These are phyloP conservation scores for Penicillium parvum DNA, from an alignment of 495 filamentous ascomycete species.

Conservation along the genomic window DNA sequence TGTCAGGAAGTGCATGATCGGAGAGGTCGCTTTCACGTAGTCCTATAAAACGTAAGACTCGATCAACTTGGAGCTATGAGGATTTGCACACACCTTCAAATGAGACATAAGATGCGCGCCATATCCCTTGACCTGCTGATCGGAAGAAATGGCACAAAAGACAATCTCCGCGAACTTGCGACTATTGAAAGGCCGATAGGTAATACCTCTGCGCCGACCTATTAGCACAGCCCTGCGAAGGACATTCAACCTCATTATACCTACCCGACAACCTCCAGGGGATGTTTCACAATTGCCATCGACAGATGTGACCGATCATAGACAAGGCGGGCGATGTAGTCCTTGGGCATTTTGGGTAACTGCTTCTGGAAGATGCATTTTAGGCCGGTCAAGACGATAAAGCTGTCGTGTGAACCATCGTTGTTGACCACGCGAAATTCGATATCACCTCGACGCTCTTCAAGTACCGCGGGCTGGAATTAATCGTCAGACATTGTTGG, in stretches of 20 bases:
- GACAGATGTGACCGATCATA: constrained; percentile 96
- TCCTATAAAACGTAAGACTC: constrained; percentile 46
- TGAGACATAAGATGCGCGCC: constrained; percentile 98
- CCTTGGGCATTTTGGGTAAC: constrained; percentile 97
- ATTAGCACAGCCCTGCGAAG: constrained; percentile 11
- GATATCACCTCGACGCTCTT: constrained; percentile 93
- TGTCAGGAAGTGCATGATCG: constrained; percentile 97
- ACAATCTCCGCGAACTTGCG: constrained; percentile 97
- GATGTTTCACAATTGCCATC: constrained; percentile 96
- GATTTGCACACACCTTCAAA: constrained; percentile 56
- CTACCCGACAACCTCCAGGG: constrained; percentile 82
- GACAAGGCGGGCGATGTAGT: constrained; percentile 94
- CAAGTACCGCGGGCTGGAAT: constrained; percentile 74
- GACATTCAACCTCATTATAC: constrained; percentile 13
- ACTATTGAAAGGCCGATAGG: constrained; percentile 90
- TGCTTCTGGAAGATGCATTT: constrained; percentile 99
- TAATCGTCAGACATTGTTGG: constrained; percentile 2
- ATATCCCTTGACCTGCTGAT: constrained; percentile 98
- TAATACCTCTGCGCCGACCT: constrained; percentile 66
- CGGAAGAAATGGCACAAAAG: constrained; percentile 95
- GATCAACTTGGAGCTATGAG: neutral
- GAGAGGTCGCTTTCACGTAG: constrained; percentile 94
- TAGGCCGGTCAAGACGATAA: constrained; percentile 90
- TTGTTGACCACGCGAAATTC: constrained; percentile 99
- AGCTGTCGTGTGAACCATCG: constrained; percentile 78